Conservation (phyloP, 768 basidiomycete genomes). For the Arthromyces matolae region DNA sequence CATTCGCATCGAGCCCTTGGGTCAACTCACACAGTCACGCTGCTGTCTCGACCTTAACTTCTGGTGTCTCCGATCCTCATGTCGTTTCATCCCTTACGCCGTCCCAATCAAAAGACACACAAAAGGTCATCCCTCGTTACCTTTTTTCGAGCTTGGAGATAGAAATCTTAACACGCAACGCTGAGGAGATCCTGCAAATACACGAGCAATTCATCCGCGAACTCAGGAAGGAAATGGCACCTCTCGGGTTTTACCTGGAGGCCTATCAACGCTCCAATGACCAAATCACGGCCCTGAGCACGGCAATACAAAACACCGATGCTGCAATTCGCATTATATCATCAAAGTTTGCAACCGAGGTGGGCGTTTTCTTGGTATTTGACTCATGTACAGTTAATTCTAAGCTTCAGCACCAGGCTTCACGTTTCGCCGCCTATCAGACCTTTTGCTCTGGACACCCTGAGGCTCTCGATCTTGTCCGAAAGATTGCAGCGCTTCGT, state of each 20-base stretch:
- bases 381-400: neutral
- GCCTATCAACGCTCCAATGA: constrained; percentile 17
- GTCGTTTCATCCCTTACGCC: constrained; percentile 17
- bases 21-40: constrained; percentile 39
- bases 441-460: constrained; percentile 84
- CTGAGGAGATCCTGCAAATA: constrained; percentile 59
- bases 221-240: constrained; percentile 45
- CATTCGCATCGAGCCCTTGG: constrained; percentile 43
- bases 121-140: constrained; percentile 37
- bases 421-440: constrained; percentile 76
- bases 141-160: constrained; percentile 59
- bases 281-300: constrained; percentile 13
- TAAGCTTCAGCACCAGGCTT: constrained; percentile 45
- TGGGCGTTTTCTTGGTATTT: constrained; percentile 24
- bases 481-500: constrained; percentile 58
- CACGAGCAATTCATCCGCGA: constrained; percentile 66
- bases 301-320: constrained; percentile 33
- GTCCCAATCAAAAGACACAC: constrained; percentile 20
- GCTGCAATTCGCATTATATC: constrained; percentile 48
- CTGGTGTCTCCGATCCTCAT: constrained; percentile 23
- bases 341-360: constrained; percentile 56
- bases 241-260: constrained; percentile 47
- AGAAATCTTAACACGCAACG: constrained; percentile 60
- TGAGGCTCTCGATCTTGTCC: constrained; percentile 73
- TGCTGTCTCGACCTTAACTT: constrained; percentile 21